phyloP scores from a whole-genome alignment of 352 stramenopile genomes.

The Globisporangium nodosum region DNA sequence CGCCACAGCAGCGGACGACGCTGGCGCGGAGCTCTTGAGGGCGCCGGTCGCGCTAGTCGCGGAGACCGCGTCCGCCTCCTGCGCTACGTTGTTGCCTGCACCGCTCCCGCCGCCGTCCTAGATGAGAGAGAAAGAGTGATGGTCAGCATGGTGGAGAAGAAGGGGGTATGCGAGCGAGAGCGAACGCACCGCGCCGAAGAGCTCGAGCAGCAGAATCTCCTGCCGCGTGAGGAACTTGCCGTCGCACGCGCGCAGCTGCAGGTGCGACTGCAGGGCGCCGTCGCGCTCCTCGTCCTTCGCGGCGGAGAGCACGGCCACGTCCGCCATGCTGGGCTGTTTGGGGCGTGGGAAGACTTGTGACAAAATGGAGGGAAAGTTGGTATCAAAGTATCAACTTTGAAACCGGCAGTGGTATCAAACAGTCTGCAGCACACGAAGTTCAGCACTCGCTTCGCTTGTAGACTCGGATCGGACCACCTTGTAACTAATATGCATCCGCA shows the following conservation, averaged over 20 bases:
- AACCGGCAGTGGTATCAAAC: no score
- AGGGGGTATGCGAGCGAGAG: background rate
- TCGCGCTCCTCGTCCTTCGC: conserved; percentile 41
- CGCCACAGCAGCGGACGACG: background rate
- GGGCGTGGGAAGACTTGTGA: background rate
- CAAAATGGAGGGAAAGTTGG: background rate
- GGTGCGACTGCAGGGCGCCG: conserved; percentile 48
- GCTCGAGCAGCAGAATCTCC: conserved; percentile 67
- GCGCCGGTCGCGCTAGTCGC: background rate
- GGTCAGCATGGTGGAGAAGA: background rate
- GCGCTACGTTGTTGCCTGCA: background rate
- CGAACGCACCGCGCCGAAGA: conserved; percentile 31
- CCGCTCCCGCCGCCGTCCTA: conserved; percentile 8
- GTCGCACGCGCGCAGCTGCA: conserved; percentile 63
- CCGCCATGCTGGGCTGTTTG: background rate
- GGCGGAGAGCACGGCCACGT: background rate
- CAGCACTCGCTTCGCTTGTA: no score
- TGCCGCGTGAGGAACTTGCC: conserved; percentile 75
- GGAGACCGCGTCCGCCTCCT: background rate
- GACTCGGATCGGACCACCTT: no score
- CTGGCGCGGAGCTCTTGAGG: background rate
- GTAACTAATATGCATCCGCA: no score
- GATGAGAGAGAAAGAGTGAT: background rate
- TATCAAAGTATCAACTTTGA: no score
- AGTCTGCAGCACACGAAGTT: no score